Base-by-base conservation (phyloP, 208 protist species). In the Wallacemonas sp. region DNA sequence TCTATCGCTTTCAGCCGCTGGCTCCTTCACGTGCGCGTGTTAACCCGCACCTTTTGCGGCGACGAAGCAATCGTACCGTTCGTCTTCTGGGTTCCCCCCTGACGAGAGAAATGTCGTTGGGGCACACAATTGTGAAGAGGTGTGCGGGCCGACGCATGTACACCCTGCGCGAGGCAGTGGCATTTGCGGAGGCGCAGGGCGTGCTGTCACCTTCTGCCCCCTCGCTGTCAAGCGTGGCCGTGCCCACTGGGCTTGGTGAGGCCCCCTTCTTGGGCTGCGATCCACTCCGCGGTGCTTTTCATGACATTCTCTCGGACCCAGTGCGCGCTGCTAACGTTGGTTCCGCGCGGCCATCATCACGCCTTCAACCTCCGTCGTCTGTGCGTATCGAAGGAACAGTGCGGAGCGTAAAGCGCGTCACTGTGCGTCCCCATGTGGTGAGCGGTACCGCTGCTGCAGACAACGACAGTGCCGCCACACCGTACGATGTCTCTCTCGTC, bases 111-210 rank as follows among this genome's bases (percentile, higher is more conserved):
- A 46, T 46, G 41, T n/a, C 41, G 41, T n/a, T 46, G 41, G 24
- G 17, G 41, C 41, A n/a, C 41, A 46, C 41, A 9, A 19, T n/a
- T 12, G 19, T 30, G 45, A 5, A 19, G 5, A 9, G 22, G 24
- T 13, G 46, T 26, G 24, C 10, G 5, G 42, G 17, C 10, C 5
- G 15, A 21, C 45, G 50, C 50, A 24, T 19, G n/a, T 57, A 57
- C 50, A 57, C 50, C 0, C 50, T 57, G 9, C 26, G 32, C 15
- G 50, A 57, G 29, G 50, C 50, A 3, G 50, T 57, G 3, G 50
- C 50, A 6, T 26, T 57, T 17, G 50, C 50, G 12, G 50, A 57
- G 21, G 50, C 50, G n/a, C 50, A 57, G n/a, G 30, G 50, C 29
- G 30, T 57, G 9, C n/a, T 57, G 17, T 26, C 30, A 15, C 30